phyloP scores from a whole-genome alignment of 805 yeast species.

The Blastobotrys chiropterorum region DNA sequence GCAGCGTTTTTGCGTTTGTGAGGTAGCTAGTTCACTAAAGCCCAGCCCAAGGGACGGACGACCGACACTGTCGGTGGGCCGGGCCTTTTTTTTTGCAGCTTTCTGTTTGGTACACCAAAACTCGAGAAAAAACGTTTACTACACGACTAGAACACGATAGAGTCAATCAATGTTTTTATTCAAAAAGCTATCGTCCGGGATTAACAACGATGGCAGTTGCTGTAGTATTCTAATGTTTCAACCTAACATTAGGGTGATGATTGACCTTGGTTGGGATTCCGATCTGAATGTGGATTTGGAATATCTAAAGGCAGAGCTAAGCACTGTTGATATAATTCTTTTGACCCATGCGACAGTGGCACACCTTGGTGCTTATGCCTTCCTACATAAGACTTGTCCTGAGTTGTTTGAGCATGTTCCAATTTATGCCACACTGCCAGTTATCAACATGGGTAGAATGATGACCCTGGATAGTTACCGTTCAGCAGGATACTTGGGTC shows the following conservation, averaged over 20 bases:
- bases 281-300: constrained; percentile 17
- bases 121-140: too few species aligned
- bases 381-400: constrained; percentile 52
- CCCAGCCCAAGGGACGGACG: too few species aligned
- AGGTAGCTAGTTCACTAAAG: too few species aligned
- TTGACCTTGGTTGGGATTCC: constrained; percentile 39
- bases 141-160: too few species aligned
- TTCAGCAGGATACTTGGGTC: constrained; percentile 68
- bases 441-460: constrained; percentile 76
- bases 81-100: too few species aligned
- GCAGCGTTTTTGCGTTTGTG: too few species aligned
- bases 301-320: constrained; percentile 1
- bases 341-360: constrained; percentile 83
- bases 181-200: background rate
- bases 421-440: constrained; percentile 85
- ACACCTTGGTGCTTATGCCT: constrained; percentile 72
- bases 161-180: background rate
- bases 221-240: background rate
- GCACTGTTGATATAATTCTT: constrained; percentile 48
- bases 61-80: too few species aligned
- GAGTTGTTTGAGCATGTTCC: constrained; percentile 53
- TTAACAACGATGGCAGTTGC: background rate
- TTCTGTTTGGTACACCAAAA: too few species aligned
- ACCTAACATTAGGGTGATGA: constrained; percentile 26
- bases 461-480: constrained; percentile 80